These are phyloP conservation scores for Pezicula neosporulosa DNA, from an alignment of 2,329 filamentous ascomycete species.

Conservation along the genomic window DNA sequence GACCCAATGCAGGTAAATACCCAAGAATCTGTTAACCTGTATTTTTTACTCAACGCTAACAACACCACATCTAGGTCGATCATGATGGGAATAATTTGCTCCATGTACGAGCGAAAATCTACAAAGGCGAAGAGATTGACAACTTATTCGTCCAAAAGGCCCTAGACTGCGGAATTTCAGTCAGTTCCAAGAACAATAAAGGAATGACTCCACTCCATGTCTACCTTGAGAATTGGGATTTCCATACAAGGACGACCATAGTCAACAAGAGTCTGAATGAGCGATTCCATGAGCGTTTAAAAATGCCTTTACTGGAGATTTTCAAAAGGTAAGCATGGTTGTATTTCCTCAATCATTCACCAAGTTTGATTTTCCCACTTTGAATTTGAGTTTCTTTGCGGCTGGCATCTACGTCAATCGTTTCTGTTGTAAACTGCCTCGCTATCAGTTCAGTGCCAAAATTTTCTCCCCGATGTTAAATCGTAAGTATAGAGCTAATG, in stretches of 20 bases:
- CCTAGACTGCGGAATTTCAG: neutral
- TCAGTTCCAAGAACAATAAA: slow-evolving; percentile 1
- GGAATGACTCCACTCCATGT: slow-evolving; percentile 5
- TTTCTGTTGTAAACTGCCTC: neutral
- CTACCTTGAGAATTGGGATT: slow-evolving; percentile 4
- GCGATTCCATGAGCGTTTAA: slow-evolving; percentile 1
- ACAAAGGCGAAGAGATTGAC: neutral
- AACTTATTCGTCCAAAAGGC: neutral
- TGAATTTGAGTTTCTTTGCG: too few species aligned
- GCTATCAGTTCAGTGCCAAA: too few species aligned
- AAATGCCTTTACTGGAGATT: slow-evolving; percentile 1
- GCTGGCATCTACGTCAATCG: neutral
- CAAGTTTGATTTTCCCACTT: too few species aligned
- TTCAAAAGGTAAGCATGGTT: slow-evolving; percentile 1
- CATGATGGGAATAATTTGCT: neutral
- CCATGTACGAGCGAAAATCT: slow-evolving; percentile 1
- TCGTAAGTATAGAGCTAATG: neutral
- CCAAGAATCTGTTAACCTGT: too few species aligned
- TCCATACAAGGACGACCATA: neutral
- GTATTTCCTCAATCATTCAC: neutral
- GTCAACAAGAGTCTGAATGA: neutral
- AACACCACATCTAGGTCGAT: neutral
- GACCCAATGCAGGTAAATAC: slow-evolving; percentile 2
- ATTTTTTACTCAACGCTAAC: too few species aligned
- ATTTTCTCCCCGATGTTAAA: too few species aligned